These are phyloP conservation scores for Cercophora scortea DNA, from an alignment of 495 filamentous ascomycete genomes.

Conservation along the genomic window DNA sequence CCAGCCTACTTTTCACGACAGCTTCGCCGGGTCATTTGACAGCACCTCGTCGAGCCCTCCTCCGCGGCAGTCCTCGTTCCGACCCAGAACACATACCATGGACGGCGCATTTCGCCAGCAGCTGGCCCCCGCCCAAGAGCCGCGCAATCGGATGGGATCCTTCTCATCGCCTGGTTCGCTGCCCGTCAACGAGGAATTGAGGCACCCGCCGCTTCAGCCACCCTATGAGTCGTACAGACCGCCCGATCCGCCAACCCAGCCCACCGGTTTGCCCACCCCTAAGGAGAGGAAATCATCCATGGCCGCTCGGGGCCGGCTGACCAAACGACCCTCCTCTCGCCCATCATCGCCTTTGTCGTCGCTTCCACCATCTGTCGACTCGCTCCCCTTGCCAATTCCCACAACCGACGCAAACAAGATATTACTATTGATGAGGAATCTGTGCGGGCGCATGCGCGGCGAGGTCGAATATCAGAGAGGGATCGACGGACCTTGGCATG, in stretches of 20 bases:
- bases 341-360: conserved; percentile 41
- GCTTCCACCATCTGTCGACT: conserved; percentile 43
- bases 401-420: conserved; percentile 57
- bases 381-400: conserved; percentile 46
- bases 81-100: conserved; percentile 46
- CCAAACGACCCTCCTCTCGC: conserved; percentile 41
- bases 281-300: conserved; percentile 36
- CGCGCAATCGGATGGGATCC: conserved; percentile 44
- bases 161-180: conserved; percentile 43
- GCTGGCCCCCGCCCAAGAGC: conserved; percentile 26
- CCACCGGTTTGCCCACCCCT: conserved; percentile 14
- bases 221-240: conserved; percentile 33
- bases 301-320: conserved; percentile 27
- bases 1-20: conserved; percentile 45
- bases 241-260: conserved; percentile 26
- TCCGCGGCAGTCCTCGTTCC: conserved; percentile 25
- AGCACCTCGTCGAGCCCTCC: conserved; percentile 29
- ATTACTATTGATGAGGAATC: conserved; percentile 57
- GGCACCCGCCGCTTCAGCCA: conserved; percentile 19
- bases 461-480: conserved; percentile 56
- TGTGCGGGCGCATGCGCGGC: conserved; percentile 64
- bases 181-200: conserved; percentile 31
- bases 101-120: conserved; percentile 42
- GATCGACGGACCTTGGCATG: conserved; percentile 47
- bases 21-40: conserved; percentile 33